These are phyloP conservation scores for Lyophyllum decastes DNA, from an alignment of 768 basidiomycete species.

Conservation along the genomic window DNA sequence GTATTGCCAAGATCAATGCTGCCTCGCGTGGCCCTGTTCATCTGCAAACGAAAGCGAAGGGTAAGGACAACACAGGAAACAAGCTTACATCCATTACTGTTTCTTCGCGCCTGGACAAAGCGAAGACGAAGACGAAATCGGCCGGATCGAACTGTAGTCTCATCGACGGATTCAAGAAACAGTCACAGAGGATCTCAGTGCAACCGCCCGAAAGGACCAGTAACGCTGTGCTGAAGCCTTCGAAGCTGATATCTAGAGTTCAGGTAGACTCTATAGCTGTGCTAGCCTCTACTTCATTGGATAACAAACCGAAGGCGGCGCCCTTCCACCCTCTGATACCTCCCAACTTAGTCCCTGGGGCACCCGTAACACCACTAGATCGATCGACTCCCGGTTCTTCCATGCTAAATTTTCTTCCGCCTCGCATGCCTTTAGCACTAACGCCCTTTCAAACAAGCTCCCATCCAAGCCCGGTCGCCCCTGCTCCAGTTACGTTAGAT, in stretches of 20 bases:
- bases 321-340: not conserved
- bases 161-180: conserved; percentile 48
- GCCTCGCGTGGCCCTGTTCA: conserved; percentile 40
- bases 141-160: conserved; percentile 27
- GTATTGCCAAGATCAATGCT: conserved; percentile 80
- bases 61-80: not conserved
- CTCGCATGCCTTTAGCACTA: not conserved
- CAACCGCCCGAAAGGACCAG: not conserved
- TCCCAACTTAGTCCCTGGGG: not conserved
- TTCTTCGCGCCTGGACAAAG: not conserved
- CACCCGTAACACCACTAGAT: not conserved
- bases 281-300: not conserved
- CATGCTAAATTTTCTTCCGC: not conserved
- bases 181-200: conserved; percentile 24
- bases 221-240: not conserved
- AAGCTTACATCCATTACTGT: not conserved
- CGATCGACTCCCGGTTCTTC: not conserved
- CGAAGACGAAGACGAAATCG: not conserved
- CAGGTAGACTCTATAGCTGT: not conserved
- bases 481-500: not conserved
- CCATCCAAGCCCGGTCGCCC: not conserved
- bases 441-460: not conserved
- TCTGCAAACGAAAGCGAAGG: not conserved
- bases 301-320: not conserved
- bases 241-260: not conserved